Percentiles rank a stretch among this genome's conserved stretches.
Conservation (phyloP, 352 stramenopile species). For the Globisporangium nagaii region DNA sequence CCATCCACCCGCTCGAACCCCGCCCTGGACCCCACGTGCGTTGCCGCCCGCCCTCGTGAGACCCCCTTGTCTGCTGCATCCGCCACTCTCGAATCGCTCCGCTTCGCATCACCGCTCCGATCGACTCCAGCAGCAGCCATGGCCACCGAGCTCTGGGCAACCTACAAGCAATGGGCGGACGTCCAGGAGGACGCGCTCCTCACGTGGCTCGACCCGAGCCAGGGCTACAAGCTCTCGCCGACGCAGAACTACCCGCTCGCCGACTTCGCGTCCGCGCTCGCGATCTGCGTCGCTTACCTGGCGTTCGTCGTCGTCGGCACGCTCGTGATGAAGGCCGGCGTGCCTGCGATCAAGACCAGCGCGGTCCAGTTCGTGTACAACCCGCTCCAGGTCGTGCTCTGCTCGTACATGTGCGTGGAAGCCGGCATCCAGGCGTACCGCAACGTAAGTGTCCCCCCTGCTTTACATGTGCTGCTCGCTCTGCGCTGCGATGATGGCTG, state of each 20-base stretch:
- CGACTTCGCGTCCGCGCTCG: slow-evolving; percentile 54
- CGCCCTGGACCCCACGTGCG: slow-evolving; percentile 9
- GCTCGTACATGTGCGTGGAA: slow-evolving; percentile 97
- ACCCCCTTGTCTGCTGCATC: background rate
- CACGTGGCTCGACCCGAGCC: slow-evolving; percentile 38
- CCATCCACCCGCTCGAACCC: background rate
- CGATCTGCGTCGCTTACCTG: slow-evolving; percentile 56
- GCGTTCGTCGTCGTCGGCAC: slow-evolving; percentile 66
- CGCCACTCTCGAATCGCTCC: slow-evolving; percentile 13
- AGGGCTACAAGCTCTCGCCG: slow-evolving; percentile 40
- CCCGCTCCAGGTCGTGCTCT: slow-evolving; percentile 94
- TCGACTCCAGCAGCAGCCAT: slow-evolving; percentile 17
- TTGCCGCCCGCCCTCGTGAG: background rate
- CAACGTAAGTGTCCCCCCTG: slow-evolving; percentile 33
- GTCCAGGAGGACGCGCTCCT: slow-evolving; percentile 38
- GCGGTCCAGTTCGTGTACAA: slow-evolving; percentile 96
- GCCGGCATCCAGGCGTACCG: slow-evolving; percentile 90
- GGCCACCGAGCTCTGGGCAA: slow-evolving; percentile 35
- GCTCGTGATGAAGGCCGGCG: slow-evolving; percentile 70
- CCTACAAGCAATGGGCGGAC: slow-evolving; percentile 60
- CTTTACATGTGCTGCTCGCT: too few relatives aligned
- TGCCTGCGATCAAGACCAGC: slow-evolving; percentile 69
- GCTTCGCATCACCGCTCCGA: slow-evolving; percentile 7
- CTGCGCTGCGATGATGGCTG: too few relatives aligned
- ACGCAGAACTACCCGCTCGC: slow-evolving; percentile 33